Conservation (phyloP, 257 asterid species). For the Ballota nigra region DNA sequence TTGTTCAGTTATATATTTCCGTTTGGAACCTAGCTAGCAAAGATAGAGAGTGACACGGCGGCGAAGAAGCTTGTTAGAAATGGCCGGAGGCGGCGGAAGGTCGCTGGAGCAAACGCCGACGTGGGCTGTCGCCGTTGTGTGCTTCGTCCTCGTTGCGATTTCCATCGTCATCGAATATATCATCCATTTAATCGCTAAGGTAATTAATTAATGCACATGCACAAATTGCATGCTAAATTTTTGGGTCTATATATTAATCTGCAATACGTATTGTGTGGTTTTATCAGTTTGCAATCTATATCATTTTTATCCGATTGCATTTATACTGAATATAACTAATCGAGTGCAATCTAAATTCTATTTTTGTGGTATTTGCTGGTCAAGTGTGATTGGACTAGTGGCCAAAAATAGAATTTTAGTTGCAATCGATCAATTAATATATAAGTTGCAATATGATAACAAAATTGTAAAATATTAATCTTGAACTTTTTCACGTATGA, state of each 20-base stretch:
- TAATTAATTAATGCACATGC: neutral
- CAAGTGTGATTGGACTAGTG: no score
- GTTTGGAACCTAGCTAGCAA: neutral
- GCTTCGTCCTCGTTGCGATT: constrained; percentile 59
- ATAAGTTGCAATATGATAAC: no score
- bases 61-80: constrained; percentile 12
- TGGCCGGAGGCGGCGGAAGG: constrained; percentile 75
- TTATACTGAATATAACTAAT: no score
- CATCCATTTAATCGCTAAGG: constrained; percentile 76
- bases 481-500: no score
- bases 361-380: no score
- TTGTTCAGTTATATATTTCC: neutral
- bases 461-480: no score
- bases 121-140: constrained; percentile 93
- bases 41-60: neutral
- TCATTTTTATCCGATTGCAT: no score
- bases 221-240: neutral
- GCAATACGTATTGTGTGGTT: no score
- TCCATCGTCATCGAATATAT: constrained; percentile 68
- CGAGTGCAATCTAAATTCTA: no score
- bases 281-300: no score
- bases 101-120: constrained; percentile 82
- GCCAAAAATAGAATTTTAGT: no score
- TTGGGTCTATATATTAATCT: neutral
- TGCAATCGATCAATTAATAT: no score